Percentiles rank a stretch among this genome's conserved stretches.
Conservation (phyloP, 805 yeast genomes). For the Vanderwaltozyma tropicalis region DNA sequence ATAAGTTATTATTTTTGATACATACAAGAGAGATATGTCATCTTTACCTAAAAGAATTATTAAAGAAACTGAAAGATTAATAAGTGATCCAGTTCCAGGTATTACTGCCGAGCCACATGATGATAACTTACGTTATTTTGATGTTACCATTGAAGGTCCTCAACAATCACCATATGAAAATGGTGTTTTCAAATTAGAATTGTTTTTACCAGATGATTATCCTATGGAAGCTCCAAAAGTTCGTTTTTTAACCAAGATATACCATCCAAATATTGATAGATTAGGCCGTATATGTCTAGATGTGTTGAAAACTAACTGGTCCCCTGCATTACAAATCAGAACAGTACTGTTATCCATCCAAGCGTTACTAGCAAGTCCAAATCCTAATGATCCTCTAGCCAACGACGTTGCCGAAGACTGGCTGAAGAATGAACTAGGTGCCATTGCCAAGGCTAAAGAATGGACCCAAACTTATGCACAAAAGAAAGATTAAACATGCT, state of each 20-base stretch:
- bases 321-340: slow-evolving; percentile 93
- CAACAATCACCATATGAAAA: slow-evolving; percentile 86
- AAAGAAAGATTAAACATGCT: slow-evolving; percentile 4
- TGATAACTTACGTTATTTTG: slow-evolving; percentile 85
- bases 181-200: slow-evolving; percentile 67
- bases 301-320: slow-evolving; percentile 91
- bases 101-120: slow-evolving; percentile 89
- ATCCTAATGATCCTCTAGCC: slow-evolving; percentile 96
- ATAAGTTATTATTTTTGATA: too few relatives aligned
- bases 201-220: slow-evolving; percentile 90
- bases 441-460: slow-evolving; percentile 62
- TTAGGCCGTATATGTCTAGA: slow-evolving; percentile 93
- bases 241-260: slow-evolving; percentile 83
- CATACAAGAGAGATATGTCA: slow-evolving; percentile 19
- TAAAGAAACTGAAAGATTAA: slow-evolving; percentile 86
- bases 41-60: slow-evolving; percentile 81
- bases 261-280: slow-evolving; percentile 94
- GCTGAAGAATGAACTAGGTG: slow-evolving; percentile 75
- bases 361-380: slow-evolving; percentile 89
- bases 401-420: slow-evolving; percentile 96
- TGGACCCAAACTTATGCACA: slow-evolving; percentile 34
- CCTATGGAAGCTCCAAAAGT: slow-evolving; percentile 98
- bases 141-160: slow-evolving; percentile 89
- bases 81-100: slow-evolving; percentile 94
- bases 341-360: slow-evolving; percentile 86